phyloP scores from a whole-genome alignment of 441 rosid genomes.

The Syzygium syzygioides region DNA sequence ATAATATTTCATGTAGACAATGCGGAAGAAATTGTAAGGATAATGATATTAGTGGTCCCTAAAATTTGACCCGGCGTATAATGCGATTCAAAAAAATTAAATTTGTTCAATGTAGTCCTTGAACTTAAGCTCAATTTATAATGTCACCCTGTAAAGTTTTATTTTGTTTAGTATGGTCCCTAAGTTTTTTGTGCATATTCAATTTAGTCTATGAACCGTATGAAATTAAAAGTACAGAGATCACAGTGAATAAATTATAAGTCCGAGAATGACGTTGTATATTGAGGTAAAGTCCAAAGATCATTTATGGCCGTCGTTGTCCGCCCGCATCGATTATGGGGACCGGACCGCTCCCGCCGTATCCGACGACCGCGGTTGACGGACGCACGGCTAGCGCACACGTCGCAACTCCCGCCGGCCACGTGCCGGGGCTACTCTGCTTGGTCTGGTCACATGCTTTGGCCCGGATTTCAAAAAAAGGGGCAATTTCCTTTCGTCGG shows the following conservation, averaged over 20 bases:
- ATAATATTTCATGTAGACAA: no score
- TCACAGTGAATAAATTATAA: fast-evolving
- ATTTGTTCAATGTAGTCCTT: fast-evolving
- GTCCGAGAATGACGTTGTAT: fast-evolving
- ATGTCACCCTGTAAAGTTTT: fast-evolving
- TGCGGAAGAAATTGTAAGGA: no score
- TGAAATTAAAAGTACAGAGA: fast-evolving
- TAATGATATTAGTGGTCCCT: neutral
- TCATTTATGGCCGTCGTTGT: no score
- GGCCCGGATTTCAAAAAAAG: no score
- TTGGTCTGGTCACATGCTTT: no score
- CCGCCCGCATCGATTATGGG: neutral
- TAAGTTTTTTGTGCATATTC: no score
- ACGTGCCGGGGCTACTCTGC: neutral
- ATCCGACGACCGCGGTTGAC: neutral
- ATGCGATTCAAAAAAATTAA: neutral
- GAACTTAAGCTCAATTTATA: neutral
- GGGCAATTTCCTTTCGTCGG: neutral
- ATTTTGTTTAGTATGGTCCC: fast-evolving
- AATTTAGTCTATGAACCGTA: no score
- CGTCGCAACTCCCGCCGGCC: neutral
- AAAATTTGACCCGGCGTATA: fast-evolving
- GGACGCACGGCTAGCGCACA: neutral
- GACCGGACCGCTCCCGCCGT: neutral
- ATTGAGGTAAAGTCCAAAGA: fast-evolving